Evolutionary conservation across 2,329 filamentous ascomycete genomes (phyloP).

Genomic region (Cercospora beticola): DNA sequence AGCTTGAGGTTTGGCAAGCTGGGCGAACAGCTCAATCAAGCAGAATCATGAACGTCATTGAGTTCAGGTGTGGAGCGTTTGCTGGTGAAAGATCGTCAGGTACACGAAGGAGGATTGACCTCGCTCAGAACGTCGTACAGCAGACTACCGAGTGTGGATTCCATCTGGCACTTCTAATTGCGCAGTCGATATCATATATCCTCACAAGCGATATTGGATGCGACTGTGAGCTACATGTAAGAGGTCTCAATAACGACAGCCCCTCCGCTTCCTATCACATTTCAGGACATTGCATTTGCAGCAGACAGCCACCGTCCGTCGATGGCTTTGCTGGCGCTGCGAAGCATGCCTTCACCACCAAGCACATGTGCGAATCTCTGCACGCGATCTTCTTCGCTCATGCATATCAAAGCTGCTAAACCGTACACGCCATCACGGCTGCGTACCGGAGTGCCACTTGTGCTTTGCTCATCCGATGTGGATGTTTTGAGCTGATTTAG

Average conservation of each 20-base stretch:
- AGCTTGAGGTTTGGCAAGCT: not conserved
- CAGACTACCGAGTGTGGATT: not conserved
- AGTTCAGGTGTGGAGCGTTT: not conserved
- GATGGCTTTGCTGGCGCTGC: conserved; percentile 52
- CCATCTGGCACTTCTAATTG: not conserved
- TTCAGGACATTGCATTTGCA: not conserved
- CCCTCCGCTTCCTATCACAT: not conserved
- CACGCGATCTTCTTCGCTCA: conserved; percentile 54
- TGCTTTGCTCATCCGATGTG: not conserved
- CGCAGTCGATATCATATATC: not conserved
- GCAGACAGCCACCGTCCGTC: conserved; percentile 42
- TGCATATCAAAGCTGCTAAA: conserved; percentile 57
- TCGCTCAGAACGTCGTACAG: not conserved
- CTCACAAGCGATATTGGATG: not conserved
- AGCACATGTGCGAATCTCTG: conserved; percentile 53
- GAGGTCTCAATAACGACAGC: not conserved
- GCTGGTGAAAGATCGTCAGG: not conserved
- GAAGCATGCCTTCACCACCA: conserved; percentile 56
- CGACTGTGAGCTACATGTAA: not conserved
- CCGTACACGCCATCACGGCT: conserved; percentile 34
- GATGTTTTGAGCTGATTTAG: conserved; percentile 48
- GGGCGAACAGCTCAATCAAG: not conserved
- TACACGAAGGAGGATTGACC: not conserved
- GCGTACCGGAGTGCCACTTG: not conserved
- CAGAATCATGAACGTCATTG: not conserved